phyloP scores from a whole-genome alignment of 2,329 filamentous ascomycete species.

The Byssothecium circinans region DNA sequence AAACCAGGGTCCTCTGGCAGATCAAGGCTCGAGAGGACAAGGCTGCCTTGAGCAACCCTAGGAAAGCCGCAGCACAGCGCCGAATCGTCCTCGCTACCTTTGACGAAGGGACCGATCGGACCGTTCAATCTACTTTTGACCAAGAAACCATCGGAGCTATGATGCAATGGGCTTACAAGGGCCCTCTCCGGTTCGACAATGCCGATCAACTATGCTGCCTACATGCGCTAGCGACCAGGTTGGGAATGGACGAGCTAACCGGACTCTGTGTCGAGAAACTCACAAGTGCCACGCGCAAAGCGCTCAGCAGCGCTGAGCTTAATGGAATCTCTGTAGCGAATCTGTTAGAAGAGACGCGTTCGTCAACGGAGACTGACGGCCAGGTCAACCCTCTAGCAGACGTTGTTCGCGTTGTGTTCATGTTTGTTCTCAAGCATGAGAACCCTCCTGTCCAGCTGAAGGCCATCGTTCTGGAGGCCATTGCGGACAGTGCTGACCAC shows the following conservation, averaged over 20 bases:
- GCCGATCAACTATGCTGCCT: constrained; percentile 19
- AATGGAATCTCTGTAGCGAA: constrained; percentile 8
- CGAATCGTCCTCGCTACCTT: constrained; percentile 15
- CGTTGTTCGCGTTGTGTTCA: constrained; percentile 18
- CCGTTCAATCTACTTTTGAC: constrained; percentile 9
- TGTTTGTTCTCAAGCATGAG: constrained; percentile 17
- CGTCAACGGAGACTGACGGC: not conserved
- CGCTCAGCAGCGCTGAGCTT: constrained; percentile 7
- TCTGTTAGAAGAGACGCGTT: constrained; percentile 5
- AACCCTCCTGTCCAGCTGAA: constrained; percentile 14
- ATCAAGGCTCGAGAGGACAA: constrained; percentile 14
- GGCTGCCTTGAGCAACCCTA: not conserved
- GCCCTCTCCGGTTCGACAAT: constrained; percentile 1
- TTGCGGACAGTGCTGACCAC: constrained; percentile 11
- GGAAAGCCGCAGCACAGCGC: constrained; percentile 21
- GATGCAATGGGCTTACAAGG: constrained; percentile 22
- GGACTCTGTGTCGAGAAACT: constrained; percentile 18
- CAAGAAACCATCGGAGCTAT: constrained; percentile 13
- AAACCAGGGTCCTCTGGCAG: not conserved
- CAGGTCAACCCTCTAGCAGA: not conserved
- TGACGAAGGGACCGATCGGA: constrained; percentile 9
- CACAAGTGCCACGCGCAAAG: not conserved
- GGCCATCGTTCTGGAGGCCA: constrained; percentile 13
- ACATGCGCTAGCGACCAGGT: constrained; percentile 12
- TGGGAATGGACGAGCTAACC: constrained; percentile 18